Conservation (phyloP, 192 early-diverging fungal species). For the Entomortierella parvispora region DNA sequence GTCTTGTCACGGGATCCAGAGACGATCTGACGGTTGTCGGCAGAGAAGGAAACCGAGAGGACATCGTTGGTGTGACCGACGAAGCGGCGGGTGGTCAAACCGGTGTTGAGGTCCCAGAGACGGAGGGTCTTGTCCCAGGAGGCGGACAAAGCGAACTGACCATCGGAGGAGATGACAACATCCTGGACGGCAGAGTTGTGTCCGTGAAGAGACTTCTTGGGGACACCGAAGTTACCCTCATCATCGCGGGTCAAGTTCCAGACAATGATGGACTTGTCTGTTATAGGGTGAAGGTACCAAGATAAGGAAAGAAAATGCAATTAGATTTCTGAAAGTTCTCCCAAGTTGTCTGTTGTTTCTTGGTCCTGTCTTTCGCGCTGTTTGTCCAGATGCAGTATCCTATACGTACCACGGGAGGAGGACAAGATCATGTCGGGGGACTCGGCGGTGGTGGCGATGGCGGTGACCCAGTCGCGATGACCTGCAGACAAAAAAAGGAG, state of each 20-base stretch:
- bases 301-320: neutral
- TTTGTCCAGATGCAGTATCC: neutral
- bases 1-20: conserved; percentile 98
- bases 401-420: conserved; percentile 88
- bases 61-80: conserved; percentile 98
- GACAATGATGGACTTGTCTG: conserved; percentile 98
- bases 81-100: conserved; percentile 95
- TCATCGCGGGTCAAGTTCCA: conserved; percentile 94
- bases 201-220: conserved; percentile 90
- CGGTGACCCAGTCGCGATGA: conserved; percentile 92
- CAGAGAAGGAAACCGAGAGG: conserved; percentile 98
- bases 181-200: conserved; percentile 99
- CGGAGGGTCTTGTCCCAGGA: conserved; percentile 99
- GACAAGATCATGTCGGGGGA: conserved; percentile 97
- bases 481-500: conserved; percentile 54
- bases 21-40: conserved; percentile 99
- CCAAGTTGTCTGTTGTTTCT: neutral
- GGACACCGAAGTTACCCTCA: conserved; percentile 90
- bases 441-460: conserved; percentile 97
- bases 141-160: conserved; percentile 97
- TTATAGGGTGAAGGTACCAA: neutral
- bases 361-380: conserved; percentile 4
- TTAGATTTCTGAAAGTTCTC: neutral
- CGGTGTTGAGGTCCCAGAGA: conserved; percentile 98
- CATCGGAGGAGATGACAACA: conserved; percentile 98